Conservation (phyloP, 495 filamentous ascomycete species). For the Oidiodendron maius region DNA sequence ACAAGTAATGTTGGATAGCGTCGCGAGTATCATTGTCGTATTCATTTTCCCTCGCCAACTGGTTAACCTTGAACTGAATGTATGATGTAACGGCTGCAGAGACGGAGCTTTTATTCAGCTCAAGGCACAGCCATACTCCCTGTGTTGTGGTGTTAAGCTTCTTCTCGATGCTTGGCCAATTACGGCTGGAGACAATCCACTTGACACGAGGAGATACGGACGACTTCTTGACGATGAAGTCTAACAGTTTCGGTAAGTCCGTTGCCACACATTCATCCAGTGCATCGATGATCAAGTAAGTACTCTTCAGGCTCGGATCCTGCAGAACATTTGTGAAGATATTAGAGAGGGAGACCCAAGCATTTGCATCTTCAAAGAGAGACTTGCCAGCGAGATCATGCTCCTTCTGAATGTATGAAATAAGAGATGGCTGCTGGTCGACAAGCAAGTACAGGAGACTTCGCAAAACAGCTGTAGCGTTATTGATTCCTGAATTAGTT, state of each 20-base stretch:
- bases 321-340: conserved; percentile 28
- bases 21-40: conserved; percentile 7
- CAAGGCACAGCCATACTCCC: conserved; percentile 1
- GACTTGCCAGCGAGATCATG: conserved; percentile 23
- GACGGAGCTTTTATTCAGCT: neutral
- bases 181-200: conserved; percentile 36
- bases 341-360: conserved; percentile 21
- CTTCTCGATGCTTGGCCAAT: conserved; percentile 28
- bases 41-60: conserved; percentile 12
- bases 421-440: conserved; percentile 27
- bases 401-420: conserved; percentile 24
- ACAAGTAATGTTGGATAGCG: neutral
- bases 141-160: conserved; percentile 12
- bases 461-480: conserved; percentile 26
- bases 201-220: conserved; percentile 16
- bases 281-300: conserved; percentile 39
- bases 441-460: conserved; percentile 29
- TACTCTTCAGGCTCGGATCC: conserved; percentile 17
- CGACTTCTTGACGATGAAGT: conserved; percentile 5
- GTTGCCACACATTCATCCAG: conserved; percentile 42
- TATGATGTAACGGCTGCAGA: conserved; percentile 20
- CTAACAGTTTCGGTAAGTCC: conserved; percentile 15
- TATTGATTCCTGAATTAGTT: too few species aligned
- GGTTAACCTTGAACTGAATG: conserved; percentile 27
- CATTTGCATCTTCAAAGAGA: conserved; percentile 28